Conservation (phyloP, 305 asterid species). For the Fraxinus dipetala region DNA sequence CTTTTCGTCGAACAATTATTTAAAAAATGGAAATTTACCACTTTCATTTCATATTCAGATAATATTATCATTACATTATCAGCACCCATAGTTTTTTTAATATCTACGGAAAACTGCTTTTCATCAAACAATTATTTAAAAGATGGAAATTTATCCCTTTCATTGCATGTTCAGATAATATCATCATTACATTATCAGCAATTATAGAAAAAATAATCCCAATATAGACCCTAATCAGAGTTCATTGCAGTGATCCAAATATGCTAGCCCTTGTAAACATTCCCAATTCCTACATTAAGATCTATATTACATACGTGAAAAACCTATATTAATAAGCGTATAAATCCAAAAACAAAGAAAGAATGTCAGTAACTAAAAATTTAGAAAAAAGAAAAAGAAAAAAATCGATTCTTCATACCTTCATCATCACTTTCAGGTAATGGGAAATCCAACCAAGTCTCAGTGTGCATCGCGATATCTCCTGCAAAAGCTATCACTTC, state of each 20-base stretch:
- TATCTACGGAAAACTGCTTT: not conserved
- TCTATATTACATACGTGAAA: not conserved
- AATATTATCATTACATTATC: not conserved
- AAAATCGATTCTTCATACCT: conserved; percentile 19
- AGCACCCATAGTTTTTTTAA: not conserved
- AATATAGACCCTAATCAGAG: not conserved
- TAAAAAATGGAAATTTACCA: not conserved
- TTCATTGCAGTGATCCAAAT: conserved; percentile 4
- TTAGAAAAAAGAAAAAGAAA: not conserved
- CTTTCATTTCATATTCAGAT: not conserved
- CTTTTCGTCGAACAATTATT: not conserved
- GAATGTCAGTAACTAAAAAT: conserved; percentile 5
- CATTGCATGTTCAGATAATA: not conserved
- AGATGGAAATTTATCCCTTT: not conserved
- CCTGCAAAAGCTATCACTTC: conserved; percentile 80
- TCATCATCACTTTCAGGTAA: conserved; percentile 55
- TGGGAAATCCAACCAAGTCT: conserved; percentile 97
- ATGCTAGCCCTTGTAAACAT: not conserved
- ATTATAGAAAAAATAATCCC: conserved; percentile 8
- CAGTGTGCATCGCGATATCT: conserved; percentile 83
- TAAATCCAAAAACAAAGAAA: not conserved
- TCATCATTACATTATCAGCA: not conserved
- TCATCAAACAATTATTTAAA: not conserved
- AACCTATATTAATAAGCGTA: not conserved
- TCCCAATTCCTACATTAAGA: not conserved